Evolutionary conservation across 2,329 filamentous ascomycete genomes (phyloP), one percentile per base, ranked within the genome.

Genomic region (Cercospora citrullina): DNA sequence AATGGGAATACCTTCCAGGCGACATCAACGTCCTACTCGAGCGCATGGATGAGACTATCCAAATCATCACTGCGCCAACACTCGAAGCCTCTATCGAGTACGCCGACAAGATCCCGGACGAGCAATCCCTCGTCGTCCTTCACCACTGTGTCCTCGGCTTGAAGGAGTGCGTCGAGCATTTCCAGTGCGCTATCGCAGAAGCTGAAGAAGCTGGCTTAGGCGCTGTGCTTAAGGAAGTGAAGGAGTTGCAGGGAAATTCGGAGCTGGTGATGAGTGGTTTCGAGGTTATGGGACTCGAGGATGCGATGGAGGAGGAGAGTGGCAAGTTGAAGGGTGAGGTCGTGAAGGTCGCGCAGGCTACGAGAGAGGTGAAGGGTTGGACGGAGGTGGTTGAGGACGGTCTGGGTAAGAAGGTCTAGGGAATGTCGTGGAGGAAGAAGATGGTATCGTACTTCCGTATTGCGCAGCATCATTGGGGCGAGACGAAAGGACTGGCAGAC

Each of bases 21-120:
- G 60, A 62, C 42, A 62, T 62, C 42, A 62, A 45, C 28, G 26
- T 62, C 60, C 18, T 62, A 42, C 60, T 62, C 60, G 23, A 48
- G 39, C 60, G 28, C 16, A 62, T 42, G 10, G 60, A 48, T 7
- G n/a, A 45, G 21, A 28, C 42, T 6, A 48, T 62, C 60, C 3
- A 48, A 2, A 62, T 62, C 5, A 51, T 6, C 26, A 33, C 18
- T 12, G 60, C 21, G 10, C n/a, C 60, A 14, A 62, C 33, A 6
- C 9, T 30, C 42, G 28, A 21, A 28, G 26, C 26, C 26, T 23
- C 36, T 4, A 21, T 39, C 33, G 23, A 62, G 42, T 18, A 18
- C 28, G 60, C 60, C 59, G 16, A 45, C 21, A 21, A 33, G 16
- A n/a, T 59, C 30, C 18, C 31, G 1, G 30, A 59, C 5, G 55